Evolutionary conservation across 257 asterid species (phyloP), one percentile per base, ranked within the genome.

Genomic region (Salvia rosmarinus): DNA sequence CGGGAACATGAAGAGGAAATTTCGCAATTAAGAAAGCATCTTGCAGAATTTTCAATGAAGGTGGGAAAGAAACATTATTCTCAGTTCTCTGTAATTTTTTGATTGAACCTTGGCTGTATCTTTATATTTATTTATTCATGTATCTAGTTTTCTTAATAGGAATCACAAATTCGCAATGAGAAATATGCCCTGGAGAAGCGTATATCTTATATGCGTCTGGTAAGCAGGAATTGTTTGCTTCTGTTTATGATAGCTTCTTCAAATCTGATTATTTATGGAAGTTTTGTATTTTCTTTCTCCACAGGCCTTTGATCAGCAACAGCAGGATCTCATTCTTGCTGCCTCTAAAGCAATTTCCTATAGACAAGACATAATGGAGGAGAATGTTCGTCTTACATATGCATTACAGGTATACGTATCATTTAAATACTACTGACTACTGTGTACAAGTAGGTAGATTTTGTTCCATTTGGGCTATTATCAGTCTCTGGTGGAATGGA

Each of bases 251-350:
- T 6, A 4, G 5, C 55, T 64, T 13, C 20, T 42, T 28, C 14
- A 68, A 23, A 67, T 76, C 71, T 67, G 64, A 64, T 80, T 64
- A 34, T 64, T 75, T 65, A 72, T 74, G 61, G 14, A 56, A 34
- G 28, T 56, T 50, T 65, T 70, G 56, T 74, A 44, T 63, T 61
- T 71, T 59, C 69, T 57, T 71, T 71, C 42, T 69, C 64, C 69
- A 3, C 72, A 93, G 98, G 98, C 96, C 79, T 95, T 95, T 77
- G 98, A 95, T 82, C 98, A 91, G 82, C 99, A 95, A 83, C 98
- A 95, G 55, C 96, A 91, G 79, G 99, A 95, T 85, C 97, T 95
- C 75, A 92, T 89, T 81, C 92, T 85, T 85, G 98, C 99, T 82
- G 97, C 98, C 58, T 91, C 99, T 71, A 95, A 90, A 87, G 98